Conservation (phyloP, 1,139 yeast species). For the Hanseniaspora sp. region DNA sequence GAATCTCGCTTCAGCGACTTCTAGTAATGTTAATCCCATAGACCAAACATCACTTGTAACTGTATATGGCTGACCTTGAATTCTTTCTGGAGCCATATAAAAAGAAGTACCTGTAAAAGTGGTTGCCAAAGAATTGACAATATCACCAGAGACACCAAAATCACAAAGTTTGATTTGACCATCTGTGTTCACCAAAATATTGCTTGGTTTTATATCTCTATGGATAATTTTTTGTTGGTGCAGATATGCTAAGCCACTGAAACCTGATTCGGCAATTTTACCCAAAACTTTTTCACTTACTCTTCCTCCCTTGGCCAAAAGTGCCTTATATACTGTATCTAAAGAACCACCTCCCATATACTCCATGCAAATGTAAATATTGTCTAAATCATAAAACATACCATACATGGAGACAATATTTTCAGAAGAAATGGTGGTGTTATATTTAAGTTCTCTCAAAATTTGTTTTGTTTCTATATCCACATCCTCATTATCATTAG, state of each 20-base stretch:
- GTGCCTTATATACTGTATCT: constrained; percentile 75
- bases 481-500: constrained; percentile 1
- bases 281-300: constrained; percentile 89
- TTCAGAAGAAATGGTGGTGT: constrained; percentile 62
- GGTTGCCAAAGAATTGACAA: constrained; percentile 84
- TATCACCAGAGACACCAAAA: constrained; percentile 97
- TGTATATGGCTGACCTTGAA: constrained; percentile 87
- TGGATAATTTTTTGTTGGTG: constrained; percentile 84
- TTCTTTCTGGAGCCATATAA: constrained; percentile 97
- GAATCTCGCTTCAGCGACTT: constrained; percentile 80
- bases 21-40: constrained; percentile 76
- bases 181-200: constrained; percentile 56
- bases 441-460: constrained; percentile 77
- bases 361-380: constrained; percentile 89
- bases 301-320: constrained; percentile 58
- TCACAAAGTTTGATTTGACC: constrained; percentile 92
- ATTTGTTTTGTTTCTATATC: constrained; percentile 61
- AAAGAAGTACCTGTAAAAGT: constrained; percentile 95
- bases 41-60: constrained; percentile 97
- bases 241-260: constrained; percentile 72
- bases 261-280: constrained; percentile 73
- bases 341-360: constrained; percentile 88
- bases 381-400: constrained; percentile 67
- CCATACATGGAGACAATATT: constrained; percentile 88
- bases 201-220: constrained; percentile 88